These are phyloP conservation scores for Phaseolus coccineus DNA, from an alignment of 331 rosid species.

Conservation along the genomic window DNA sequence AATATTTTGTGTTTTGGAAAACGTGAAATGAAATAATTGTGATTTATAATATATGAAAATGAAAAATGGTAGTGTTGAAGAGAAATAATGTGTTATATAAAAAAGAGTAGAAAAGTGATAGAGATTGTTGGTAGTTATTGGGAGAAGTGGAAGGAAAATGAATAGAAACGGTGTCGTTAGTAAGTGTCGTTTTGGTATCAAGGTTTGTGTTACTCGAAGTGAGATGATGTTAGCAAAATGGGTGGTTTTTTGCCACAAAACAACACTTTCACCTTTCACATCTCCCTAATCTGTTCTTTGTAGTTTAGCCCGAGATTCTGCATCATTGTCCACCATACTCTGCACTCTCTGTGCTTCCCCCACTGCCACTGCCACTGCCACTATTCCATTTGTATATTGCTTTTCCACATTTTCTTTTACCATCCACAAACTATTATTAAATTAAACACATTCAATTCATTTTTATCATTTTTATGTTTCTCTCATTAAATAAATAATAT, in stretches of 20 bases:
- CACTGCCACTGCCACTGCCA: constrained; percentile 22
- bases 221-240: constrained; percentile 51
- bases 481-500: too few relatives aligned
- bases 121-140: too few relatives aligned
- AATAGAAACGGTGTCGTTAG: constrained; percentile 44
- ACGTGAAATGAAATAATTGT: too few relatives aligned
- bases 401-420: not conserved
- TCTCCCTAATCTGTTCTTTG: constrained; percentile 48
- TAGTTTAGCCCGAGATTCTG: constrained; percentile 48
- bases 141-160: not conserved
- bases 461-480: too few relatives aligned
- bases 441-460: too few relatives aligned
- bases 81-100: too few relatives aligned
- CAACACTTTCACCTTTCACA: constrained; percentile 34
- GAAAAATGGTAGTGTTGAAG: too few relatives aligned
- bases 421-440: too few relatives aligned
- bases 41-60: too few relatives aligned
- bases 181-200: constrained; percentile 58
- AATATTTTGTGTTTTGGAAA: too few relatives aligned
- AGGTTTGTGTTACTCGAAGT: constrained; percentile 46
- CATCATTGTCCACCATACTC: constrained; percentile 43
- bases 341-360: constrained; percentile 21
- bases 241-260: constrained; percentile 3
- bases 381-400: not conserved
- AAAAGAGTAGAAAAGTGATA: too few relatives aligned